Base-by-base conservation (phyloP, 805 yeast genomes). In the Candida methanosorbosa region DNA sequence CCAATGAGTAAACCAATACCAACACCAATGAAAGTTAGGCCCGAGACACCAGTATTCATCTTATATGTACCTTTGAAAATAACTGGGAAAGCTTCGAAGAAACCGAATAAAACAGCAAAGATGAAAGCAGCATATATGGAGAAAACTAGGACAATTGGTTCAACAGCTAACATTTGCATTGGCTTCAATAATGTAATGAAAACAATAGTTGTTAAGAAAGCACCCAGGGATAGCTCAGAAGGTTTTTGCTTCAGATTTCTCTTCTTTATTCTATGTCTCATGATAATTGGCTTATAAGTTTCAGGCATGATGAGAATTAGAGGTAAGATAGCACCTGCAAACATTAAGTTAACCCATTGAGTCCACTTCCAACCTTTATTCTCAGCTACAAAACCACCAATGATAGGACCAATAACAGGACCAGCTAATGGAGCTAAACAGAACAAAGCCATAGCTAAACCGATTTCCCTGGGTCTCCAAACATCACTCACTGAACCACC, bases 401-500 rank as follows among this genome's bases (percentile, higher is more conserved):
- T 71, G 34, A 81, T 69, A 6, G 88, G 88, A 33, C 87, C 85
- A 29, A 79, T 55, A 27, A 78, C 80, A 2, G 94, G 94, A 35
- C 94, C 94, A 51, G 78, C 65, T 44, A 84, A 78, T 17, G 92
- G 87, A 11, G 87, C 82, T 37, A 81, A 57, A 54, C 88, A 78
- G 59, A 81, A 83, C n/a, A 77, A 57, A 3, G 82, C 72, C 78
- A 82, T 72, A n/a, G 94, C 87, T 4, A 78, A 45, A 13, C 86
- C 81, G 50, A 77, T 59, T 50, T 76, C 75, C 28, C 71, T 69
- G 23, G 78, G 73, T 16, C 66, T 70, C 78, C 88, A 86, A 32
- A 85, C 57, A 58, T 86, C 95, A 36, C 78, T 63, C 41, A 86
- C 74, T 5, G 92, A 78, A 42, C 95, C 96, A 35, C 88, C 86